Evolutionary conservation across 345 rosid genomes (phyloP), one percentile per base, ranked within the genome.

Genomic region (Eutrema yunnanense): DNA sequence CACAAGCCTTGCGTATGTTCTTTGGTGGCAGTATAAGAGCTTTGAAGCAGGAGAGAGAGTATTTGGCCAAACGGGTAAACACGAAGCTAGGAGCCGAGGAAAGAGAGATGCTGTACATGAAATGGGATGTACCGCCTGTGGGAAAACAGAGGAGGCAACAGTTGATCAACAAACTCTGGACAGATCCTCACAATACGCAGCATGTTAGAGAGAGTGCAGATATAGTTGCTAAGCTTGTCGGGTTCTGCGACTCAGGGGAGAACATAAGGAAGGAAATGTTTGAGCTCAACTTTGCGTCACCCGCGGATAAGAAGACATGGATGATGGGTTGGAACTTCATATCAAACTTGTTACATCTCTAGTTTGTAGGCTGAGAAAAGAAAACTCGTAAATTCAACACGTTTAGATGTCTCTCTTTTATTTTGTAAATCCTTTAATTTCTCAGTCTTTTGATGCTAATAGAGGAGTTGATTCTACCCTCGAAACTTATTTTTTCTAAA

Each of bases 301-400:
- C 95, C 36, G 76, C 73, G 29, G 97, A 94, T 62, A 94, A 89
- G 85, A 94, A 88, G 85, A 66, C 95, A 13, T 87, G 97, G 95
- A 86, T 68, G 96, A 85, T 71, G 72, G 96, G 97, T n/a, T 91
- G 97, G 98, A 94, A 86, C 81, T 80, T 94, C 81, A 84, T 90
- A 40, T 90, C 97, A 0, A 86, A 84, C 68, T 81, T 94, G 65
- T 72, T 93, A 49, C 86, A 90, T 73, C 78, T 88, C 54, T 92
- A 73, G 38, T 16, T 56, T 69, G 34, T 69, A 13, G 30, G 61
- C 7, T 53, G 11, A 22, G 49, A 51, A 4, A 36, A 26, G n/a
- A 29, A 40, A 65, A 34, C 9, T 50, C 12, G 52, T 62, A 32
- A 30, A 2, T 61, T 53, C 68, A 61, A 51, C 69, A 72, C 51